Percentiles rank a stretch among this genome's conserved stretches.
Conservation (phyloP, 768 basidiomycete genomes). For the Russula virescens region DNA sequence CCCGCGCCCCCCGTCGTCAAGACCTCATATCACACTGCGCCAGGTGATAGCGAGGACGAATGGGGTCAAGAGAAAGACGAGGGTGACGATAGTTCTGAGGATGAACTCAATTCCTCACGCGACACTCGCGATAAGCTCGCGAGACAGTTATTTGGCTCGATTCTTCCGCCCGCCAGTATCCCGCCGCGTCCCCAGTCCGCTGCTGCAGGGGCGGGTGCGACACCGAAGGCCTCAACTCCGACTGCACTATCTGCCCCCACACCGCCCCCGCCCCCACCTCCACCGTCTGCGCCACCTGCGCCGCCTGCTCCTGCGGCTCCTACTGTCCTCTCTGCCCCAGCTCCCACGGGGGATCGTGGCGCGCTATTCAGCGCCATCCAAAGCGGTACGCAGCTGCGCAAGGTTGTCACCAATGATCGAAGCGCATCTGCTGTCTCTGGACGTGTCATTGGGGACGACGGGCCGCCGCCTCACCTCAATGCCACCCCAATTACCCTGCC, state of each 20-base stretch:
- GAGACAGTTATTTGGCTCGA: slow-evolving; percentile 67
- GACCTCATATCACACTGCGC: slow-evolving; percentile 56
- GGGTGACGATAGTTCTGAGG: slow-evolving; percentile 68
- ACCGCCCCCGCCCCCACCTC: slow-evolving; percentile 36
- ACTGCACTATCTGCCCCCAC: slow-evolving; percentile 33
- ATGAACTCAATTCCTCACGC: slow-evolving; percentile 66
- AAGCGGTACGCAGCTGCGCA: slow-evolving; percentile 61
- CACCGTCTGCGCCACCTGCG: slow-evolving; percentile 32
- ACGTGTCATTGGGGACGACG: slow-evolving; percentile 67
- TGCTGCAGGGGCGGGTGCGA: slow-evolving; percentile 28
- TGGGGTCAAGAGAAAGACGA: slow-evolving; percentile 81
- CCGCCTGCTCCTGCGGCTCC: slow-evolving; percentile 32
- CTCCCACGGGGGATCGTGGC: slow-evolving; percentile 45
- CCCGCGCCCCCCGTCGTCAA: slow-evolving; percentile 51
- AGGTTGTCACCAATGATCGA: slow-evolving; percentile 79
- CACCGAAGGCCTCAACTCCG: slow-evolving; percentile 26
- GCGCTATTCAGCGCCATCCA: slow-evolving; percentile 80
- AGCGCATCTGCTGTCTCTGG: slow-evolving; percentile 67
- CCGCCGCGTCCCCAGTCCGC: slow-evolving; percentile 47
- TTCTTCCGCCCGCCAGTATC: slow-evolving; percentile 43
- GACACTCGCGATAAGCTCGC: slow-evolving; percentile 67
- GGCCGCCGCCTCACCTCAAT: slow-evolving; percentile 65
- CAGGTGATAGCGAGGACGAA: slow-evolving; percentile 60
- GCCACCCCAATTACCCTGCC: slow-evolving; percentile 39
- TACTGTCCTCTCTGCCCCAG: slow-evolving; percentile 30